A percentile compares a stretch with the other conserved stretches of the same genome.
These are phyloP conservation scores for Penicillium angulare DNA, from an alignment of 495 filamentous ascomycete species.

Conservation along the genomic window DNA sequence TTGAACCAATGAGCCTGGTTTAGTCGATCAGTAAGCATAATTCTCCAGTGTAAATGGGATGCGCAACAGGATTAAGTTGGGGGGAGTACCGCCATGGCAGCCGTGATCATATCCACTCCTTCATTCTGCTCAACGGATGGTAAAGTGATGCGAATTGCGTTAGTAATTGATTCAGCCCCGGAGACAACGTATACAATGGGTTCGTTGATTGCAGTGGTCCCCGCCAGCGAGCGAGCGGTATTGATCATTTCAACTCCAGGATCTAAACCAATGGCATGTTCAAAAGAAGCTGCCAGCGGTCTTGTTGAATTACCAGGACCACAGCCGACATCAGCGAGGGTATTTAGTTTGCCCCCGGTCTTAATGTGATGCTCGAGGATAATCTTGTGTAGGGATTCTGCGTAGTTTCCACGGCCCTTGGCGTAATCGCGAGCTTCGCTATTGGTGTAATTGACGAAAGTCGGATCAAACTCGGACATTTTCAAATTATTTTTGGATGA, in stretches of 20 bases:
- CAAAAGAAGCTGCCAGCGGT: constrained; percentile 38
- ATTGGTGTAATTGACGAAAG: constrained; percentile 43
- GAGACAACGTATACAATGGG: constrained; percentile 38
- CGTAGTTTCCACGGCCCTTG: constrained; percentile 35
- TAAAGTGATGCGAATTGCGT: constrained; percentile 11
- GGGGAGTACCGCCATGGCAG: constrained; percentile 39
- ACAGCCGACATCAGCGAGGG: constrained; percentile 54
- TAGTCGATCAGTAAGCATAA: no score
- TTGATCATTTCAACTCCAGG: constrained; percentile 51
- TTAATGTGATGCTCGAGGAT: constrained; percentile 45
- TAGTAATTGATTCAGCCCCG: constrained; percentile 34
- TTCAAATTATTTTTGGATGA: no score
- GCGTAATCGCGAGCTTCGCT: constrained; percentile 44
- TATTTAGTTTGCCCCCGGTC: constrained; percentile 34
- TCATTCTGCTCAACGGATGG: constrained; percentile 6
- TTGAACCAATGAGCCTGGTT: constrained; percentile 57
- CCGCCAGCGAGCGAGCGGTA: constrained; percentile 26
- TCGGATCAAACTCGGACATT: constrained; percentile 25
- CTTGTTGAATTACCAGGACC: constrained; percentile 47
- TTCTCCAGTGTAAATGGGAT: no score
- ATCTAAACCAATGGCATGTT: constrained; percentile 45
- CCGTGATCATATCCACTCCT: constrained; percentile 48
- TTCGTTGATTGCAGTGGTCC: constrained; percentile 11
- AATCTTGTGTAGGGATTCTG: constrained; percentile 34
- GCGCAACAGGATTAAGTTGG: no score